These are phyloP conservation scores for Raphanus raphanistrum DNA, from an alignment of 345 rosid species.

Conservation along the genomic window DNA sequence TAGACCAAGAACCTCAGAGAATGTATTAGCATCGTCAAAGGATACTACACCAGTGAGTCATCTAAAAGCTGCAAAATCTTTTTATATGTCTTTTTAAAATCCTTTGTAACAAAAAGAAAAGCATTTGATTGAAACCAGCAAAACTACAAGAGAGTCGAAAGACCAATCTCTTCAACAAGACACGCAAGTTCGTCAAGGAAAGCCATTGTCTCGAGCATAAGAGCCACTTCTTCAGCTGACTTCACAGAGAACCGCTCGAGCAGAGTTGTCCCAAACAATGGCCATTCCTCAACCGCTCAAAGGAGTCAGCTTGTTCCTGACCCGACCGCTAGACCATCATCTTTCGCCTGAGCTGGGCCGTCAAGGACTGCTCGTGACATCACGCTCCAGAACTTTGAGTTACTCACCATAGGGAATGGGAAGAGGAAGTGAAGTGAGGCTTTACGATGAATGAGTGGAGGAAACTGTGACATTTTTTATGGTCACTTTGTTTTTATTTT, in stretches of 20 bases:
- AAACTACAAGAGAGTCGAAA: slow-evolving; percentile 58
- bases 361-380: slow-evolving; percentile 63
- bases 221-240: slow-evolving; percentile 81
- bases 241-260: slow-evolving; percentile 65
- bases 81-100: background rate
- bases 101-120: slow-evolving; percentile 26
- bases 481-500: slow-evolving; percentile 16
- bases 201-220: slow-evolving; percentile 57
- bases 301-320: slow-evolving; percentile 69
- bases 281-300: slow-evolving; percentile 64
- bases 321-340: slow-evolving; percentile 50
- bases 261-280: slow-evolving; percentile 63
- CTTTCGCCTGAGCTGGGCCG: slow-evolving; percentile 53
- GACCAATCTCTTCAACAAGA: slow-evolving; percentile 65
- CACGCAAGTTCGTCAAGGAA: slow-evolving; percentile 75
- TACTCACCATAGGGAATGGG: slow-evolving; percentile 65
- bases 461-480: slow-evolving; percentile 26
- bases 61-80: background rate
- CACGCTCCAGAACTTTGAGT: slow-evolving; percentile 73
- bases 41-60: slow-evolving; percentile 51
- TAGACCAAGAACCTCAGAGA: slow-evolving; percentile 58
- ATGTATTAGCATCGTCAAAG: slow-evolving; percentile 56
- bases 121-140: slow-evolving; percentile 44
- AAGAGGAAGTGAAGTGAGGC: slow-evolving; percentile 43
- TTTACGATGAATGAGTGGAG: slow-evolving; percentile 3